These are phyloP conservation scores for Tetradesmus obliquus DNA, from an alignment of 139 green algal genomes.

Conservation along the genomic window DNA sequence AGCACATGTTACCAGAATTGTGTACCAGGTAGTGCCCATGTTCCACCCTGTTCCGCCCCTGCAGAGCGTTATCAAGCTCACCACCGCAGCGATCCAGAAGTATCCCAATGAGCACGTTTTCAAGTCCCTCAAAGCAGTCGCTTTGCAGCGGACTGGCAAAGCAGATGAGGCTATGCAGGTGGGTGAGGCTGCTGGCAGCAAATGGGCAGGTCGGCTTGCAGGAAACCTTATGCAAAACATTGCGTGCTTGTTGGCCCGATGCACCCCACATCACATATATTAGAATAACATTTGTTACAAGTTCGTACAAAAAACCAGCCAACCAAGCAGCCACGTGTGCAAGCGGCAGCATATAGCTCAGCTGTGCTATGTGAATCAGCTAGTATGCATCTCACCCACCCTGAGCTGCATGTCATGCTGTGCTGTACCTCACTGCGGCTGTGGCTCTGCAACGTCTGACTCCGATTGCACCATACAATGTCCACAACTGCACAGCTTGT, in stretches of 20 bases:
- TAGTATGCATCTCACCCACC: neutral
- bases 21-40: neutral
- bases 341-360: too few species aligned
- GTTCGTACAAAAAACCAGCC: too few species aligned
- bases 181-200: neutral
- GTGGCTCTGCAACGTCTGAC: too few species aligned
- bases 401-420: neutral
- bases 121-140: slow-evolving; percentile 70
- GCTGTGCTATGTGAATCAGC: too few species aligned
- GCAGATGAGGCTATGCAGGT: slow-evolving; percentile 69
- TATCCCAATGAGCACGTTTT: slow-evolving; percentile 67
- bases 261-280: too few species aligned
- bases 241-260: too few species aligned
- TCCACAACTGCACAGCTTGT: too few species aligned
- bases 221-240: neutral
- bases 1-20: neutral
- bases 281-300: too few species aligned
- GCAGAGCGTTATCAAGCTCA: slow-evolving; percentile 80
- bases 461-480: too few species aligned
- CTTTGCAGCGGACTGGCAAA: slow-evolving; percentile 59
- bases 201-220: neutral
- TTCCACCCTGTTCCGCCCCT: too few species aligned
- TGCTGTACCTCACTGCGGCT: neutral
- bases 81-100: slow-evolving; percentile 72
- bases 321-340: too few species aligned